Evolutionary conservation across 2,329 filamentous ascomycete species (phyloP), one percentile per base, ranked within the genome.

Genomic region (Aspergillus melleus): DNA sequence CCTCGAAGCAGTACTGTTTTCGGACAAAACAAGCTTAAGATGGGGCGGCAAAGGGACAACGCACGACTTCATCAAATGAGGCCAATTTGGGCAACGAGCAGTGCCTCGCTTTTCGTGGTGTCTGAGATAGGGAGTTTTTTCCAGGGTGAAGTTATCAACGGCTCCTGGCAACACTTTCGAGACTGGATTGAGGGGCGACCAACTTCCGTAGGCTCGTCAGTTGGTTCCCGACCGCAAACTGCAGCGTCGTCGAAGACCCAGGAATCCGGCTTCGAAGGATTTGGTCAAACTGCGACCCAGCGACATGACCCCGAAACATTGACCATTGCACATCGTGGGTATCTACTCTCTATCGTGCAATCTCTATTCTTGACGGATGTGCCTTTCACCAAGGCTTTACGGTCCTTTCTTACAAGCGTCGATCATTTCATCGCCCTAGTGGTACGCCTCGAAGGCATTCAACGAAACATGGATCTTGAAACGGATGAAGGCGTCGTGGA

Each of bases 111-210:
- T 4, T 97, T 96, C 77, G 90, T 98, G 66, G 81, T 98, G 3
- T 91, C 90, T 0, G 93, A 97, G 72, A 89, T 91, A 14, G 90
- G 94, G 66, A 87, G 87, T 3, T 98, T 96, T 69, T 87, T 98
- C 49, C 94, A 97, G 74, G 91, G 90, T 1, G 92, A 96, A 70
- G 88, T 98, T 6, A 88, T 97, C 14, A 86, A 88, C 61, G 88
- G 88, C 32, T 88, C 91, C 1, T 97, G 92, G 86, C 84, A 88
- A 16, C 87, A 90, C 54, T 93, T 98, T 67, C 85, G 90, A 55
- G 74, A 76, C 14, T 97, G 93, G 92, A 80, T 96, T 19, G 81
- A 81, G 29, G 80, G 80, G 11, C 79, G 79, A 4, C 73, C 65
- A 60, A 52, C 68, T 57, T 56, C 61, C 61, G 60, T 61, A 62